Conservation (phyloP, 192 early-diverging fungal species). For the Coemansia sp. region DNA sequence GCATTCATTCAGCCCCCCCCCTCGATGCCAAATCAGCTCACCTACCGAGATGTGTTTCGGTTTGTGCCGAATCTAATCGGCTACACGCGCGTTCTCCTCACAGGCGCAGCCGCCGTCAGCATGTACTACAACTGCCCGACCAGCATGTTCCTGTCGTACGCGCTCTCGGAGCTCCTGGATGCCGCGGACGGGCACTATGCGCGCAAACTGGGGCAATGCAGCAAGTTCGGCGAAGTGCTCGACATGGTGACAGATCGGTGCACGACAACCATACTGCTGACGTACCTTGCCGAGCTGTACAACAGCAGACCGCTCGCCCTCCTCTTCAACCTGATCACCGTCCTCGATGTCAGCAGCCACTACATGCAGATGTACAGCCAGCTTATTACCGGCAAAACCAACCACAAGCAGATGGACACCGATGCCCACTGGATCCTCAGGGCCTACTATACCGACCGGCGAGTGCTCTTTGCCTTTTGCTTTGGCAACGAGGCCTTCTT, state of each 20-base stretch:
- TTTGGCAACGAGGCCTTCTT: slow-evolving; percentile 91
- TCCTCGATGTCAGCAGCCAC: slow-evolving; percentile 93
- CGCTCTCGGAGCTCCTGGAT: slow-evolving; percentile 88
- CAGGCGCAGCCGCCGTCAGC: slow-evolving; percentile 69
- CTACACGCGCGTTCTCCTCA: slow-evolving; percentile 83
- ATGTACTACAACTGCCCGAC: slow-evolving; percentile 72
- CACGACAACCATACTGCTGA: slow-evolving; percentile 90
- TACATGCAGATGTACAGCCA: slow-evolving; percentile 99
- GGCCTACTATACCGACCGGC: slow-evolving; percentile 90
- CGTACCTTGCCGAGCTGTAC: slow-evolving; percentile 75
- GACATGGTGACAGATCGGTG: slow-evolving; percentile 99
- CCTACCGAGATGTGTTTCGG: slow-evolving; percentile 39
- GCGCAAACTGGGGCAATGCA: slow-evolving; percentile 91
- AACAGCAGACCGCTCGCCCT: slow-evolving; percentile 61
- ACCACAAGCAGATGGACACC: slow-evolving; percentile 87
- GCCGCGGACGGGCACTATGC: slow-evolving; percentile 94
- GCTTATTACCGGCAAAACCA: slow-evolving; percentile 76
- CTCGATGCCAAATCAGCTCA: slow-evolving; percentile 47
- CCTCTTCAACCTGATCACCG: slow-evolving; percentile 87
- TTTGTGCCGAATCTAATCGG: slow-evolving; percentile 61
- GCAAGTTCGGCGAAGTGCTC: slow-evolving; percentile 93
- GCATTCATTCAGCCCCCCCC: slow-evolving; percentile 53
- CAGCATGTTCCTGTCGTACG: slow-evolving; percentile 76
- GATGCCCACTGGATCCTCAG: slow-evolving; percentile 75
- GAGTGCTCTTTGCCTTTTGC: slow-evolving; percentile 89